Evolutionary conservation across 176 grass and related monocot genomes (phyloP).

Genomic region (Oryza glumipatula): DNA sequence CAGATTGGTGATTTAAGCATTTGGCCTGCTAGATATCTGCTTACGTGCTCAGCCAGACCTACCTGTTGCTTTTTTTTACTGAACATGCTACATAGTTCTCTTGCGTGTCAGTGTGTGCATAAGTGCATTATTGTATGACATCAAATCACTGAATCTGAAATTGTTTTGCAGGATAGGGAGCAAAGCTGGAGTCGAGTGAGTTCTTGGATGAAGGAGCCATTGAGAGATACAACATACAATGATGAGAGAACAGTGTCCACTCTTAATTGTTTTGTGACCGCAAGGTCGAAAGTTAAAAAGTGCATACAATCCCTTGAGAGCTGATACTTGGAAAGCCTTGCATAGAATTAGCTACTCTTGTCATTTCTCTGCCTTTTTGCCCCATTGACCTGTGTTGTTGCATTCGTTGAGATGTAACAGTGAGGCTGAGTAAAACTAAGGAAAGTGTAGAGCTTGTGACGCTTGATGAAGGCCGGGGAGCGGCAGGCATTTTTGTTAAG

Average conservation of each 20-base stretch:
- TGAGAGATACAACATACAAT: not conserved
- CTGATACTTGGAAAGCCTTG: constrained; percentile 49
- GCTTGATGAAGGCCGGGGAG: constrained; percentile 5
- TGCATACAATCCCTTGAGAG: constrained; percentile 47
- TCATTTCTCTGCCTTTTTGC: not conserved
- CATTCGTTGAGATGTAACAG: constrained; percentile 28
- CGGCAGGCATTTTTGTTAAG: constrained; percentile 41
- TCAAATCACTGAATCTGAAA: constrained; percentile 37
- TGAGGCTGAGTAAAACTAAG: constrained; percentile 17
- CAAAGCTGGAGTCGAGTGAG: constrained; percentile 57
- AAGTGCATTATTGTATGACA: not conserved
- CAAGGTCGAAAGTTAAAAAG: constrained; percentile 32
- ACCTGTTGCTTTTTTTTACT: not conserved
- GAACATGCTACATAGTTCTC: not conserved
- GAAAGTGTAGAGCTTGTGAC: constrained; percentile 3
- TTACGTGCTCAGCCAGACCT: not conserved
- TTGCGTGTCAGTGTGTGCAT: not conserved
- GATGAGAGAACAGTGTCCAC: constrained; percentile 10
- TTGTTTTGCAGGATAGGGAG: constrained; percentile 51
- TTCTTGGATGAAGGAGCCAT: constrained; percentile 7
- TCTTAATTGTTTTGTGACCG: constrained; percentile 34
- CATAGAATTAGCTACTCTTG: constrained; percentile 36
- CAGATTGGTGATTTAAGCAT: constrained; percentile 10
- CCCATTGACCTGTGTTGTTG: constrained; percentile 15
- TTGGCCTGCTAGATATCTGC: constrained; percentile 23